Evolutionary conservation across 768 basidiomycete genomes (phyloP), one percentile per base, ranked within the genome.

Genomic region (Mycena kentingensis): DNA sequence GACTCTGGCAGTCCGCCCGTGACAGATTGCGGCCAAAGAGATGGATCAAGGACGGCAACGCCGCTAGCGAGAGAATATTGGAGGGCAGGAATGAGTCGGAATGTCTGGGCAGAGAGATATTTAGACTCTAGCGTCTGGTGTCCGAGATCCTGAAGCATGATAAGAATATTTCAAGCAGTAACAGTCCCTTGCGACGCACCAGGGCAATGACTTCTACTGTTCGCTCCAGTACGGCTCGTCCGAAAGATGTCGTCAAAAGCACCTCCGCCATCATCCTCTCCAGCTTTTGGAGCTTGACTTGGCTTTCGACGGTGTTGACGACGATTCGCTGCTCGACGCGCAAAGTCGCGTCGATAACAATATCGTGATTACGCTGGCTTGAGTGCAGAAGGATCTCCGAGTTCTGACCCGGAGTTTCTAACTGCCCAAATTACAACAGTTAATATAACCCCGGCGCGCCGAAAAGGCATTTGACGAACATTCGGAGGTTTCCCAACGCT

Each of bases 231-330:
- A 45, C 21, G 42, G 36, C 24, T 16, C 44, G 51, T 3, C 56
- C 56, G 32, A 49, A 57, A 16, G 28, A 26, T 1, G 45, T 49
- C 22, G 51, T 34, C 5, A 57, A 22, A 3, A 57, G 38, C 5
- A 57, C 4, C 12, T 8, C 31, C 3, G 55, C 51, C 38, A 52
- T 52, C 50, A 57, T 42, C 16, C 50, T 46, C 19, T 57, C 56
- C 1, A 52, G n/a, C 0, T 25, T 46, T 4, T 27, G 41, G 21
- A 49, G 35, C 22, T 39, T 29, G 1, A 45, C 34, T 28, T 49
- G 58, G 29, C 36, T 52, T 46, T 60, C 58, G 1, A 46, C 50
- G 12, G 38, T 22, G 22, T 58, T 29, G 11, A 47, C 32, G 13
- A 54, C 3, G 22, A 51, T n/a, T 2, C 24, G 42, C 5, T 60